Conservation (phyloP, 805 yeast genomes). For the Helenozyma baotianmanensis region DNA sequence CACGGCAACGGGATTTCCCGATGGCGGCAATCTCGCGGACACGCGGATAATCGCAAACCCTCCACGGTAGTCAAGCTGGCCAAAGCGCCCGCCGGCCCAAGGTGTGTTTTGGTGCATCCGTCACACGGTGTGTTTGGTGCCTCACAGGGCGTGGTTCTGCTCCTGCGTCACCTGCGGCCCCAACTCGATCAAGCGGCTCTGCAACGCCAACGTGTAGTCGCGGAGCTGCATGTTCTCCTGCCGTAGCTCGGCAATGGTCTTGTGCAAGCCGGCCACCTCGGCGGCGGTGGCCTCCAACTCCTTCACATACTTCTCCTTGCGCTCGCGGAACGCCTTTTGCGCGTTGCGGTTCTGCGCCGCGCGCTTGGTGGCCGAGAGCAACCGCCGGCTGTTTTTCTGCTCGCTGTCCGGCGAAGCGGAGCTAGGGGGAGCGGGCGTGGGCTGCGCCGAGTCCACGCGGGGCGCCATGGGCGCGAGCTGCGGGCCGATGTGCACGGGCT, state of each 20-base stretch:
- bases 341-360: constrained; percentile 92
- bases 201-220: constrained; percentile 67
- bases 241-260: constrained; percentile 61
- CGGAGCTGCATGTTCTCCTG: constrained; percentile 68
- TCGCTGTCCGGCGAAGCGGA: background rate
- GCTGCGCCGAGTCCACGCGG: no score
- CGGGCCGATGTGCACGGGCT: no score
- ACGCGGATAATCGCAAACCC: no score
- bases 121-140: no score
- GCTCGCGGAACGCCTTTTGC: constrained; percentile 83
- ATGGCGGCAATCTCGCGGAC: no score
- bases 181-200: constrained; percentile 57
- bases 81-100: no score
- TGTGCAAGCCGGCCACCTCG: constrained; percentile 57
- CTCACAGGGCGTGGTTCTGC: no score
- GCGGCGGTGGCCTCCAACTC: constrained; percentile 70
- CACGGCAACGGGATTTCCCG: no score
- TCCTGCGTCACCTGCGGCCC: constrained; percentile 4
- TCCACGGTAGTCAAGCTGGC: no score
- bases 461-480: no score
- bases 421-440: no score
- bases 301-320: constrained; percentile 76
- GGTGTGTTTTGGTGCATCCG: no score
- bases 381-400: background rate
- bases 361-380: constrained; percentile 63